Evolutionary conservation across 192 early-diverging fungal species (phyloP).

Genomic region (Pilaira anomala): DNA sequence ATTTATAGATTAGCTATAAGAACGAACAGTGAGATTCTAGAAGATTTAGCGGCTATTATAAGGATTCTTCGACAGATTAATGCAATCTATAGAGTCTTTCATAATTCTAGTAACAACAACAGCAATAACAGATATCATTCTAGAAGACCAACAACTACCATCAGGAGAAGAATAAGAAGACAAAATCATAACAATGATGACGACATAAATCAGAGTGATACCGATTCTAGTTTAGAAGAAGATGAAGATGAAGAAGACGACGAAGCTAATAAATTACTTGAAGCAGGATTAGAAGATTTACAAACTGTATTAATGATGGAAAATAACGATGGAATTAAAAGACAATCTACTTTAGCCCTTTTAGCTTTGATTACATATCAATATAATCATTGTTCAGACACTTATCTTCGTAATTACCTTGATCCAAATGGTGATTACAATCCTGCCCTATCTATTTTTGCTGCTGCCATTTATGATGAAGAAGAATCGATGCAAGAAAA

Average conservation of each 20-base stretch:
- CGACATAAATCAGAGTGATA: background rate
- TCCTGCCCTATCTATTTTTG: conserved; percentile 11
- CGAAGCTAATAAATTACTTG: conserved; percentile 13
- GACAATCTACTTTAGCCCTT: conserved; percentile 9
- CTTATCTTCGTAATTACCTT: background rate
- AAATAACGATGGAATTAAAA: background rate
- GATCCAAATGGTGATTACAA: conserved; percentile 15
- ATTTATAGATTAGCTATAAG: background rate
- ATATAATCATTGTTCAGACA: background rate
- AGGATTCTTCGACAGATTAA: conserved; percentile 11
- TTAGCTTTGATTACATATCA: conserved; percentile 7
- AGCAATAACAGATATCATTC: background rate
- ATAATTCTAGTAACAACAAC: background rate
- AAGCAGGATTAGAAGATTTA: conserved; percentile 10
- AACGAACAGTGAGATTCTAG: conserved; percentile 8
- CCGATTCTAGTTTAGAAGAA: background rate
- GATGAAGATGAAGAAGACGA: conserved; percentile 7
- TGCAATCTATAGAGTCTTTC: background rate
- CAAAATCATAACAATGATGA: background rate
- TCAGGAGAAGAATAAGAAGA: too few species aligned
- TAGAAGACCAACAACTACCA: background rate
- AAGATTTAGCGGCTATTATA: conserved; percentile 9
- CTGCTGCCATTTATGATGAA: conserved; percentile 13
- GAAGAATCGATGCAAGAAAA: background rate
- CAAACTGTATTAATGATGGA: conserved; percentile 15